Percentiles rank a stretch among this genome's conserved stretches.
phyloP scores from a whole-genome alignment of 345 rosid species.

The Geranium rotundifolium region DNA sequence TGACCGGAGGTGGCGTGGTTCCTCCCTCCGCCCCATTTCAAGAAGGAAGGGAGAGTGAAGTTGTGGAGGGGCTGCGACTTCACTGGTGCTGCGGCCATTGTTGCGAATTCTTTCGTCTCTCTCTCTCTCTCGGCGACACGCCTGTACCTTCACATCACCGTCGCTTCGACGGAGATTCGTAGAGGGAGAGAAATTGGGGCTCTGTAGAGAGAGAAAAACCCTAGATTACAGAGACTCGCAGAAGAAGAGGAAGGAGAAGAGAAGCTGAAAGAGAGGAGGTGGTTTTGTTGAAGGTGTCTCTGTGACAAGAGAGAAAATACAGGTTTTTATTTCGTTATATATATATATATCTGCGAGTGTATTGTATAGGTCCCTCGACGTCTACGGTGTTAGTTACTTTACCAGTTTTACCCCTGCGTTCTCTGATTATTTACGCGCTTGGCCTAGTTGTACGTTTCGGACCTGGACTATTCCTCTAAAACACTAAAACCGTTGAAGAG shows the following conservation, averaged over 20 bases:
- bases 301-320: not conserved
- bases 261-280: not conserved
- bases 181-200: not conserved
- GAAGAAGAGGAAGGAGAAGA: slow-evolving; percentile 1
- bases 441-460: too few species aligned
- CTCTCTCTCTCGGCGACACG: not conserved
- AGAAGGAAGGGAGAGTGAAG: slow-evolving; percentile 41
- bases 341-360: too few species aligned
- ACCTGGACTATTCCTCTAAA: too few species aligned
- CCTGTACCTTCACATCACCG: not conserved
- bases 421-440: too few species aligned
- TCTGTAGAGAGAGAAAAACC: not conserved
- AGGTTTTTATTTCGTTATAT: not conserved
- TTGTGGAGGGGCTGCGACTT: slow-evolving; percentile 69
- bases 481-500: too few species aligned
- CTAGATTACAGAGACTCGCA: not conserved
- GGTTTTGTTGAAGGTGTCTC: not conserved
- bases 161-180: not conserved
- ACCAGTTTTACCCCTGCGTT: too few species aligned
- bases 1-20: slow-evolving; percentile 12
- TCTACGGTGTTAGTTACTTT: too few species aligned
- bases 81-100: slow-evolving; percentile 52
- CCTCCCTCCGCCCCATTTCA: slow-evolving; percentile 36
- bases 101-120: not conserved
- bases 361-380: too few species aligned